Conservation (phyloP, 345 rosid species). For the Eucalyptus pauciflora region DNA sequence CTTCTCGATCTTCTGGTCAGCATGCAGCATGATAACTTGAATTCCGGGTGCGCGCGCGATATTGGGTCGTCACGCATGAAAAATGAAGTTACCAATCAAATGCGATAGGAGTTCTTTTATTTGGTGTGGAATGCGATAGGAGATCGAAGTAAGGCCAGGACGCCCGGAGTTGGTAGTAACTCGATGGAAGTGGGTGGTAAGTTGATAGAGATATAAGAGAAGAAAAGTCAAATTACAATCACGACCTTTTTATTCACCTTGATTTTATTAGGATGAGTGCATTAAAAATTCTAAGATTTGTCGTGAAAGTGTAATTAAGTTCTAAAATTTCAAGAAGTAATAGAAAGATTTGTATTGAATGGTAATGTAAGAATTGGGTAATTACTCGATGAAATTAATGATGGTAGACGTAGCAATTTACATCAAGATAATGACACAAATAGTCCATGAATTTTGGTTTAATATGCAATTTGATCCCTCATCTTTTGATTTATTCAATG, state of each 20-base stretch:
- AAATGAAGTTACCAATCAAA: background rate
- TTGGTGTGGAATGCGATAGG: background rate
- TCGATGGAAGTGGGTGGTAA: background rate
- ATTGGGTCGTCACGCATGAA: background rate
- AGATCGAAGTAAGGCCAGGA: background rate
- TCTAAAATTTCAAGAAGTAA: background rate
- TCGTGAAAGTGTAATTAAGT: too few species aligned
- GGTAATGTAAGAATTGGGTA: fast-evolving
- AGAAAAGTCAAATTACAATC: background rate
- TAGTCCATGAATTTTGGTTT: fast-evolving
- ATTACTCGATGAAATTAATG: background rate
- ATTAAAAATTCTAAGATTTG: too few species aligned
- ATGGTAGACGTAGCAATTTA: fast-evolving
- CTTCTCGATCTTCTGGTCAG: background rate
- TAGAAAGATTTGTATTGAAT: too few species aligned
- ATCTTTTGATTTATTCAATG: too few species aligned
- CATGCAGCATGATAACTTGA: background rate
- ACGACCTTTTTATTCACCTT: background rate
- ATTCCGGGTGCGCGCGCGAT: background rate
- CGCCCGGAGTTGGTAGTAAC: background rate
- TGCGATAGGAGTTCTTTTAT: fast-evolving
- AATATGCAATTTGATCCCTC: fast-evolving
- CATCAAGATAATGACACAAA: too few species aligned
- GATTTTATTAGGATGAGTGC: background rate
- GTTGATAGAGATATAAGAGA: background rate